Evolutionary conservation across 306 rosid species (phyloP), one percentile per base, ranked within the genome.

Genomic region (Psophocarpus tetragonolobus): DNA sequence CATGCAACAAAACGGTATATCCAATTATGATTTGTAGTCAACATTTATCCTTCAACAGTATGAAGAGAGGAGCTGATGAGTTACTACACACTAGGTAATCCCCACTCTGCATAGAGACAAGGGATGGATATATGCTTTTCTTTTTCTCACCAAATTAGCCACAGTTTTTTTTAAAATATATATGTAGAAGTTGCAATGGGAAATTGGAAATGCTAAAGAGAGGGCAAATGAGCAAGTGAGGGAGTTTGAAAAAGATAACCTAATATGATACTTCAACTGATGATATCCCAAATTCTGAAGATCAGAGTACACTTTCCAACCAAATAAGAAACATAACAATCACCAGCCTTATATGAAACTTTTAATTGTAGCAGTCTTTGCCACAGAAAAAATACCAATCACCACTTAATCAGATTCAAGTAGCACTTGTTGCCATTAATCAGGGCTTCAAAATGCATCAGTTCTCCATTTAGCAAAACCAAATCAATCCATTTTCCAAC

Each of bases 341-440:
- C 41, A 48, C 17, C 53, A 15, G 17, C 39, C 75, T 26, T 12
- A 9, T 39, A 77, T 39, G 44, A 38, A 53, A 35, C 65, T 23
- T 53, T 48, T 11, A 65, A 44, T 17, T 21, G 33, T n/a, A 21
- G 29, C 60, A 5, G 17, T 18, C 68, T 53, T 39, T 39, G 35
- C 56, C 33, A 45, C 23, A 20, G 64, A 35, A 29, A 73, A 42
- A 11, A 62, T 32, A 24, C 14, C 14, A 44, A 29, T 60, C 10
- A 27, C 75, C 35, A 39, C 68, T 73, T 9, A 17, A 39, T 39
- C 32, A 56, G 58, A 60, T 48, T 68, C 61, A 77, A 41, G 68
- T 66, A 77, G 33, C 18, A 54, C 2, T 77, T 12, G 54, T 15
- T 60, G 18, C 72, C 83, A 71, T 24, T 27, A 8, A 41, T 27